phyloP scores from a whole-genome alignment of 176 grass and related monocot species.

The Poa pratensis region DNA sequence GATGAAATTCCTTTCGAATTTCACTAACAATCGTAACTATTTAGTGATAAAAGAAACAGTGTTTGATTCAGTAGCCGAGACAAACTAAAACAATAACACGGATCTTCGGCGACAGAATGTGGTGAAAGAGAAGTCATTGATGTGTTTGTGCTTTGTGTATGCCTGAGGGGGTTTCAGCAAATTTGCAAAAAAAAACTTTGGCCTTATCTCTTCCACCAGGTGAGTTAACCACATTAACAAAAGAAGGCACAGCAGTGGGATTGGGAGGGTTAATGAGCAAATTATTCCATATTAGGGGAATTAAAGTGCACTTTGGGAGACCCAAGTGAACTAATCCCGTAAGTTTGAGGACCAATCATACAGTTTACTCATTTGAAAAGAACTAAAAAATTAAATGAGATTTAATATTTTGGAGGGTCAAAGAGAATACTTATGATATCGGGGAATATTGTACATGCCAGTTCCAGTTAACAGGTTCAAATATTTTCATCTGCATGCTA shows the following conservation, averaged over 20 bases:
- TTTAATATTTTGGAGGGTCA: background rate
- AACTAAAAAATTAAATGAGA: background rate
- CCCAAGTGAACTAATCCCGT: background rate
- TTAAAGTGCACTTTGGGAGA: background rate
- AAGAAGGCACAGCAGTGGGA: background rate
- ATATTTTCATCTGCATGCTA: background rate
- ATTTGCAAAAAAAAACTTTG: background rate
- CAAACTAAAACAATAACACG: background rate
- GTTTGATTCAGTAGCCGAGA: background rate
- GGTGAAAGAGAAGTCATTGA: background rate
- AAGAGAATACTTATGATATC: background rate
- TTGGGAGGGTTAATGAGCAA: background rate
- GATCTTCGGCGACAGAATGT: background rate
- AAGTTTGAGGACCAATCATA: background rate
- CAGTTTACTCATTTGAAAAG: background rate
- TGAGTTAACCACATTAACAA: background rate
- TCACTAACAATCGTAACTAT: background rate
- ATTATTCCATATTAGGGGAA: background rate
- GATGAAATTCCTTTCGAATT: background rate
- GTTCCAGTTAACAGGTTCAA: background rate
- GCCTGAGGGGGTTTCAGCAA: background rate
- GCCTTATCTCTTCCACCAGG: background rate
- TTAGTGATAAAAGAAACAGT: background rate
- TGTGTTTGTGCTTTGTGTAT: background rate
- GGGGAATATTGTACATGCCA: background rate